Evolutionary conservation across 129 eudicot genomes (phyloP), one percentile per base, ranked within the genome.

Genomic region (Arctium minus): DNA sequence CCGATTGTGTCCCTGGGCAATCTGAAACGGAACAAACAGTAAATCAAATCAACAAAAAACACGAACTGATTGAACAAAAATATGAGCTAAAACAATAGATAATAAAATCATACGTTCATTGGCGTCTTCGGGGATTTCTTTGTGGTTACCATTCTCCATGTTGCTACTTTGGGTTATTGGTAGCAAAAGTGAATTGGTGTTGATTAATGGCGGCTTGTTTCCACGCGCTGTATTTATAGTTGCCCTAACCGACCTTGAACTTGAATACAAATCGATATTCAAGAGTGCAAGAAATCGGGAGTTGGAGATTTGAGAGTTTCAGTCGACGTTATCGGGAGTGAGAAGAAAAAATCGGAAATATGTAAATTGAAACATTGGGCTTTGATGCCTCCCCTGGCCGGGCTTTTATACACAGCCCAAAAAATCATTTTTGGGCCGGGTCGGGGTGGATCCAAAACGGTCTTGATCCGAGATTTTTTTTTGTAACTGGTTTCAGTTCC

Each of bases 1-100:
- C 98, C 0, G 98, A 85, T 79, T 88, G 84, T 44, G 97, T 90
- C 12, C 98, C 98, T 8, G 98, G 98, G 82, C 97, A 95, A 82
- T 95, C 98, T 95, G 88, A 71, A 85, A 32, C 2, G 11, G 48
- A 15, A 37, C 70, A 48, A 9, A 74, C 17, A 37, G 1, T 22
- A 75, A 76, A 18, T 32, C 70, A 74, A 72, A 73, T 40, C 60
- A 79, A 64, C 4, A 4, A 2, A 75, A 42, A 71, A 68, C 68
- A 74, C 5, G 8, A 70, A 81, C 2, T 27, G 27, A 74, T 67
- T 62, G 18, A 53, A 56, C 1, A 65, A 73, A 48, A 33, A 48
- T 0, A 6, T 22, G 27, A 75, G 9, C 2, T 18, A 31, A 64
- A 33, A 12, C 42, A 33, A 22, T 1, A n/a, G 67, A 22, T 17